Base-by-base conservation (phyloP, 495 filamentous ascomycete species). In the Aspergillus baeticus region DNA sequence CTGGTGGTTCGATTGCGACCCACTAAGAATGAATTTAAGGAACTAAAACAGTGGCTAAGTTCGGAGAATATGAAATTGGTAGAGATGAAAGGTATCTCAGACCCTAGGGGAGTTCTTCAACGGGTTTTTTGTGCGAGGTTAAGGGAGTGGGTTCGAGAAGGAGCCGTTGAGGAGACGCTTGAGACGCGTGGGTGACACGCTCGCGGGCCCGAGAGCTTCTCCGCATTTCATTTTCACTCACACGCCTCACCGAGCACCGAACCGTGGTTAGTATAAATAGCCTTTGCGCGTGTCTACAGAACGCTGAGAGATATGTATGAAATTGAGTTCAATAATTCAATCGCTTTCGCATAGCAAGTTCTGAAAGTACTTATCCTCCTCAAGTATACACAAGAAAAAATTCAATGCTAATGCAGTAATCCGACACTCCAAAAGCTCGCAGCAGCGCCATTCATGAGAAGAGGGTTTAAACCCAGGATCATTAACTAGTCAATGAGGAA, bases 181-280 rank as follows among this genome's bases (percentile, higher is more conserved):
- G 43, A 41, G 45, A 34, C 51, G 51, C 26, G 51, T 41, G 38
- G 46, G 54, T 51, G 54, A 56, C 53, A 56, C 54, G 54, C 54
- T 43, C 26, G 42, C 51, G 52, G 55, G n/a, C n/a, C n/a, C n/a
- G n/a, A n/a, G 38, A 42, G 38, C 35, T 57, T 51, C 55, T 51
- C 55, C 55, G 55, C 55, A 57, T 18, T 38, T 29, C 29, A 22
- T 36, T 23, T 21, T 35, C 18, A 15, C 8, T 49, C 34, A 15
- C 8, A 34, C 34, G 34, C n/a, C 26, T 18, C 45, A 26, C 17
- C n/a, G 26, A 29, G 26, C 26, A 29, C 26, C 26, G 26, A 29
- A 29, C 26, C 26, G 26, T 29, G 26, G 26, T 29, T 29, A 29
- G 26, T 29, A 29, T 4, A 29, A 3, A 23, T 20, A 26, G 6